These are phyloP conservation scores for Codiaeum variegatum DNA, from an alignment of 441 rosid genomes.

Conservation along the genomic window DNA sequence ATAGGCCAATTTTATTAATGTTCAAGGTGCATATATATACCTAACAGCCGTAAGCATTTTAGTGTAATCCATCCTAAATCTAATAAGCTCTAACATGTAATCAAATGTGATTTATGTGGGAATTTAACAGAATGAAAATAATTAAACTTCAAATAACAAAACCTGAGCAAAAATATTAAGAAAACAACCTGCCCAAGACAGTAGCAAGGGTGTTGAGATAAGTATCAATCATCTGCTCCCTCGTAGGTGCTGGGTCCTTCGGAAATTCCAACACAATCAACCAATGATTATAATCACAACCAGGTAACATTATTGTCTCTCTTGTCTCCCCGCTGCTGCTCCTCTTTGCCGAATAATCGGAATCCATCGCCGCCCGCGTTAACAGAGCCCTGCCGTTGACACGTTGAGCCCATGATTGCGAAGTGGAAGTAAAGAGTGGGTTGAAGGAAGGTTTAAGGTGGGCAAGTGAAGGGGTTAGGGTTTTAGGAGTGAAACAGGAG, in stretches of 20 bases:
- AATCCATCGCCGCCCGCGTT: conserved; percentile 49
- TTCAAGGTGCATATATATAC: too few species aligned
- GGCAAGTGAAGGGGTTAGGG: conserved; percentile 30
- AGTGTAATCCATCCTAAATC: too few species aligned
- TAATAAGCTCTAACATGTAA: too few species aligned
- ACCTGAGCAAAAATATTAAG: not conserved
- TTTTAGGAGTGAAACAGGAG: conserved; percentile 38
- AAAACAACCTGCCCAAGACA: conserved; percentile 70
- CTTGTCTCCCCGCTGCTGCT: conserved; percentile 70
- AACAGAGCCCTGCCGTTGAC: conserved; percentile 18
- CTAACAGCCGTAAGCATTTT: too few species aligned
- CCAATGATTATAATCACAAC: conserved; percentile 96
- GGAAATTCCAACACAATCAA: conserved; percentile 97
- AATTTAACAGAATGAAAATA: too few species aligned
- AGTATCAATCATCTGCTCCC: conserved; percentile 97
- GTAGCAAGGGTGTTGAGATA: conserved; percentile 84
- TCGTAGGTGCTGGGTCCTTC: conserved; percentile 85
- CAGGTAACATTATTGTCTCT: conserved; percentile 91
- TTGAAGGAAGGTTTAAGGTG: conserved; percentile 18
- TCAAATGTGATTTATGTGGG: too few species aligned
- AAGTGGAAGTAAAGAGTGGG: not conserved
- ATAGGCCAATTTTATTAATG: too few species aligned
- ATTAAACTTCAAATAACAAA: not conserved
- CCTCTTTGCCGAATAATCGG: conserved; percentile 63
- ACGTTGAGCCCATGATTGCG: conserved; percentile 23